A percentile compares a stretch with the other conserved stretches of the same genome.
Evolutionary conservation across 768 basidiomycete species (phyloP).

Genomic region (Agrocybe pediades): DNA sequence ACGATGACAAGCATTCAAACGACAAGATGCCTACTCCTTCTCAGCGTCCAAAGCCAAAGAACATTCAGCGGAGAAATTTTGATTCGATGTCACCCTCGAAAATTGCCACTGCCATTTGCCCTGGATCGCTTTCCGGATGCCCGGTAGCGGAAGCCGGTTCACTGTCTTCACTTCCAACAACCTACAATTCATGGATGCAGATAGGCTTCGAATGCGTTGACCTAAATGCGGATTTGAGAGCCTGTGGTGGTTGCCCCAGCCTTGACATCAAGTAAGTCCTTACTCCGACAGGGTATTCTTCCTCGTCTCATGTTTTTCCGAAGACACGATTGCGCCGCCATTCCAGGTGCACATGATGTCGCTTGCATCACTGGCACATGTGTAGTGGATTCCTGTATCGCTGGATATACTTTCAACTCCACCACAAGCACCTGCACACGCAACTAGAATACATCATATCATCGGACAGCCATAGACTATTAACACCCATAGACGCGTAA

Average conservation of each 20-base stretch:
- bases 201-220: slow-evolving; percentile 14
- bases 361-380: slow-evolving; percentile 13
- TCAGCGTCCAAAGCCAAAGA: slow-evolving; percentile 1
- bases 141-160: slow-evolving; percentile 12
- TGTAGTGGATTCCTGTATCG: slow-evolving; percentile 11
- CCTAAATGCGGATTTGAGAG: slow-evolving; percentile 11
- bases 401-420: slow-evolving; percentile 5
- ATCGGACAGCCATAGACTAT: neutral
- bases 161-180: slow-evolving; percentile 8
- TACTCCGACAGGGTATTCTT: neutral
- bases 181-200: slow-evolving; percentile 7
- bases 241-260: slow-evolving; percentile 15
- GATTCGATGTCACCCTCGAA: slow-evolving; percentile 4
- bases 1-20: neutral
- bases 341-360: slow-evolving; percentile 8
- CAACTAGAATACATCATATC: slow-evolving; percentile 3
- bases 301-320: neutral
- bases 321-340: slow-evolving; percentile 15
- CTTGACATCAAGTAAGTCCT: slow-evolving; percentile 12
- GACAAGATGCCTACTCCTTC: slow-evolving; percentile 7
- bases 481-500: neutral
- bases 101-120: slow-evolving; percentile 14
- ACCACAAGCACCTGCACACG: slow-evolving; percentile 6
- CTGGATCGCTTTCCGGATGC: slow-evolving; percentile 9
- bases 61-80: neutral